Conservation (phyloP, 768 basidiomycete species). For the Trichaptum fuscoviolaceum region DNA sequence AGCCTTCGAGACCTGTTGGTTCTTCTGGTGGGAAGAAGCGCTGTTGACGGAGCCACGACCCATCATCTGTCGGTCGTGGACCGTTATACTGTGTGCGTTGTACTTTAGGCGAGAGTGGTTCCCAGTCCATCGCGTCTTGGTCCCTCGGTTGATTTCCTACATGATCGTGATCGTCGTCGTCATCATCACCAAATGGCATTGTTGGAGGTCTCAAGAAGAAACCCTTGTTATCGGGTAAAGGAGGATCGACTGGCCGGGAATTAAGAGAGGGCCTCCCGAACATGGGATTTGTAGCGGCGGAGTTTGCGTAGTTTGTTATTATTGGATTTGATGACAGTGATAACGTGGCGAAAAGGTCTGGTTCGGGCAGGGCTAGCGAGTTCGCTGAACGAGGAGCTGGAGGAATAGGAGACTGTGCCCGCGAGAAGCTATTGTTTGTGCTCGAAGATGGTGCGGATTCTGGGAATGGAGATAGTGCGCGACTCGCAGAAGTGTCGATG, state of each 20-base stretch:
- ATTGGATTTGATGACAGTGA: conserved; percentile 63
- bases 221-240: conserved; percentile 14
- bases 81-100: conserved; percentile 20
- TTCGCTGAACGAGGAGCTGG: conserved; percentile 17
- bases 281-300: conserved; percentile 37
- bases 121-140: conserved; percentile 63
- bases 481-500: conserved; percentile 49
- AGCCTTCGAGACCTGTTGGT: conserved; percentile 68
- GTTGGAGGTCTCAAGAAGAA: neutral
- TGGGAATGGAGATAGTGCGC: conserved; percentile 23
- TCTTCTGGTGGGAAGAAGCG: conserved; percentile 74
- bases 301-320: conserved; percentile 27
- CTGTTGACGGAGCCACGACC: conserved; percentile 60
- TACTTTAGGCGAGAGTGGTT: conserved; percentile 42
- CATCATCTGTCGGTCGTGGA: conserved; percentile 31
- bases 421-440: conserved; percentile 20
- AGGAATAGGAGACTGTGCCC: conserved; percentile 20
- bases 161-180: conserved; percentile 25
- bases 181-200: conserved; percentile 14
- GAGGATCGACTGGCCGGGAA: conserved; percentile 22
- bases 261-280: conserved; percentile 66
- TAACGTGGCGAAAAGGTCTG: conserved; percentile 57
- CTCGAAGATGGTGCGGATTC: conserved; percentile 38
- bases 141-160: conserved; percentile 20
- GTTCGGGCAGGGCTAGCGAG: conserved; percentile 30